These are phyloP conservation scores for Lasiosphaeria ovina DNA, from an alignment of 495 filamentous ascomycete species.

Conservation along the genomic window DNA sequence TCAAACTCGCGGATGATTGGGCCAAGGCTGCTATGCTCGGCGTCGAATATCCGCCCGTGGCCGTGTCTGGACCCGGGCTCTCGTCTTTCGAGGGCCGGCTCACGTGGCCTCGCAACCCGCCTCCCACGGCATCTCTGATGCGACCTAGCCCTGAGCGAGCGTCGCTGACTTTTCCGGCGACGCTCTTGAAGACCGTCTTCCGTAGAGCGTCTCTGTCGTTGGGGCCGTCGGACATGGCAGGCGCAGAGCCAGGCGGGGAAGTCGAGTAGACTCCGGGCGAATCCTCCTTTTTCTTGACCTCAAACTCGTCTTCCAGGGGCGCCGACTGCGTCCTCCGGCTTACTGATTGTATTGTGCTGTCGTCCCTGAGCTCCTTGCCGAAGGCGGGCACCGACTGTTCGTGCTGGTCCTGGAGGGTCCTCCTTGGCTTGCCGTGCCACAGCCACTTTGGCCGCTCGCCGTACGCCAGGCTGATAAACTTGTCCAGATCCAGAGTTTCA, in stretches of 20 bases:
- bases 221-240: constrained; percentile 42
- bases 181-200: constrained; percentile 70
- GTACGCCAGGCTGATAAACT: constrained; percentile 69
- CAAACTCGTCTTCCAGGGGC: constrained; percentile 47
- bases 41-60: constrained; percentile 22
- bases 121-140: constrained; percentile 80
- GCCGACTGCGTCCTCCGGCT: constrained; percentile 50
- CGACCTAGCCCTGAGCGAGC: constrained; percentile 78
- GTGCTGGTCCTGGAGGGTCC: constrained; percentile 51
- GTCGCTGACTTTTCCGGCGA: constrained; percentile 77
- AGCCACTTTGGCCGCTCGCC: constrained; percentile 88
- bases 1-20: constrained; percentile 36
- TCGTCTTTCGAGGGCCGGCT: constrained; percentile 50
- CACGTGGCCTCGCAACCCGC: constrained; percentile 46
- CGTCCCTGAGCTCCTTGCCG: constrained; percentile 54
- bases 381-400: constrained; percentile 58
- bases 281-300: constrained; percentile 42
- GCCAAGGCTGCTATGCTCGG: constrained; percentile 38
- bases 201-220: constrained; percentile 67
- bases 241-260: constrained; percentile 38
- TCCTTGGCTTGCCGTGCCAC: constrained; percentile 81
- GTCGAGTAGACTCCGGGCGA: constrained; percentile 34
- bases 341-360: constrained; percentile 33
- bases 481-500: constrained; percentile 86
- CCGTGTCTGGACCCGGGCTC: constrained; percentile 25